phyloP scores from a whole-genome alignment of 805 yeast genomes.

The Nakazawaea laoshanensis region DNA sequence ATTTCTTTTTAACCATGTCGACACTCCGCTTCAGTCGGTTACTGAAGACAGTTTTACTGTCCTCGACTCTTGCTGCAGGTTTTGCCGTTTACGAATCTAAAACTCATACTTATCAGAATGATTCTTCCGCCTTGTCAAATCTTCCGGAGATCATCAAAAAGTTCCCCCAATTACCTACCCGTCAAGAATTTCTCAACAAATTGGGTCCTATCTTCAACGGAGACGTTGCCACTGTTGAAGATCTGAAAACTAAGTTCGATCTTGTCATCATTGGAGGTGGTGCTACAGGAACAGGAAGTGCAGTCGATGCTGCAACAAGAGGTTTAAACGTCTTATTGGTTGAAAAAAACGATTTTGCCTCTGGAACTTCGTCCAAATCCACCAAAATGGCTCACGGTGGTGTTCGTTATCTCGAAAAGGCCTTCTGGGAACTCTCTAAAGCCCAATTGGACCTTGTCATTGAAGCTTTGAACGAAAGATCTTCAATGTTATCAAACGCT shows the following conservation, averaged over 20 bases:
- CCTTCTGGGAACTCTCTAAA: slow-evolving; percentile 84
- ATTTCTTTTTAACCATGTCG: too few species aligned
- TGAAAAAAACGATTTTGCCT: slow-evolving; percentile 84
- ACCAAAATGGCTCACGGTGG: slow-evolving; percentile 98
- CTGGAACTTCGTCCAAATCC: slow-evolving; percentile 89
- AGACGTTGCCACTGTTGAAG: slow-evolving; percentile 13
- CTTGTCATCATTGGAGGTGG: slow-evolving; percentile 93
- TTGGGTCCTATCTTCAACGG: slow-evolving; percentile 22
- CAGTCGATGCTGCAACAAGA: slow-evolving; percentile 83
- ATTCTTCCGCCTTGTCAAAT: slow-evolving; percentile 7
- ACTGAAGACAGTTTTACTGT: slow-evolving; percentile 1
- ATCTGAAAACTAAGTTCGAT: slow-evolving; percentile 53
- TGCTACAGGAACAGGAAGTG: slow-evolving; percentile 92
- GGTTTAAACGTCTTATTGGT: slow-evolving; percentile 84
- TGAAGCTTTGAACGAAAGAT: slow-evolving; percentile 84
- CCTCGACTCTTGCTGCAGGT: slow-evolving; percentile 8
- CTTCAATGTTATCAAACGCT: slow-evolving; percentile 79
- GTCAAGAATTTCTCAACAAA: slow-evolving; percentile 42
- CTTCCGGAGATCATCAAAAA: slow-evolving; percentile 35
- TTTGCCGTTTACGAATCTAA: background rate
- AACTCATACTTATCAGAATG: slow-evolving; percentile 3
- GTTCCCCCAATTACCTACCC: slow-evolving; percentile 43
- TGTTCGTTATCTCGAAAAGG: slow-evolving; percentile 90
- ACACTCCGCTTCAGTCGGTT: slow-evolving; percentile 3
- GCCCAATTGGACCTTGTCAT: slow-evolving; percentile 83